These are phyloP conservation scores for Penicillium olsonii DNA, from an alignment of 2,329 filamentous ascomycete genomes.

Conservation along the genomic window DNA sequence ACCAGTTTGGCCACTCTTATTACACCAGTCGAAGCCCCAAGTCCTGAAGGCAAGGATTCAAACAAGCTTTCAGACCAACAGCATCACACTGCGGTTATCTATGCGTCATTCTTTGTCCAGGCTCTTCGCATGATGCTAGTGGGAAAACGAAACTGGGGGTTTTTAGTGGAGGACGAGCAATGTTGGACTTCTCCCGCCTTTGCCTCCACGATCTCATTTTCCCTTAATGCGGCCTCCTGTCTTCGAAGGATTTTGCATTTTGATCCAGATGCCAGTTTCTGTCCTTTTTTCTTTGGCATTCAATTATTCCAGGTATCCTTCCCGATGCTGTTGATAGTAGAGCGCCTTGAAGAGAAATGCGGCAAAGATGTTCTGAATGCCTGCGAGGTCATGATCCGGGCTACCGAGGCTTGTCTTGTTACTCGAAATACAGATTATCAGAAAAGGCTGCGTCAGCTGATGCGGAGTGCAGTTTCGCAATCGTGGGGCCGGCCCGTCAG, in stretches of 20 bases:
- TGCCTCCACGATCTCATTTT: slow-evolving; percentile 82
- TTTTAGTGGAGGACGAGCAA: slow-evolving; percentile 86
- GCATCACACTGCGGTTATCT: slow-evolving; percentile 75
- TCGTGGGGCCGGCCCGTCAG: slow-evolving; percentile 84
- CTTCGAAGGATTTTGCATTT: slow-evolving; percentile 84
- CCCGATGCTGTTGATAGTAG: slow-evolving; percentile 80
- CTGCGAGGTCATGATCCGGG: slow-evolving; percentile 88
- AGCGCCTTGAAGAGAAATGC: slow-evolving; percentile 82
- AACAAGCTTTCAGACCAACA: slow-evolving; percentile 51
- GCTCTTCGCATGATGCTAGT: slow-evolving; percentile 86
- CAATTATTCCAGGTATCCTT: slow-evolving; percentile 91
- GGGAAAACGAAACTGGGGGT: slow-evolving; percentile 95
- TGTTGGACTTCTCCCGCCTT: slow-evolving; percentile 91
- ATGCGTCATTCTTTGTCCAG: slow-evolving; percentile 89
- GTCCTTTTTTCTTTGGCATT: slow-evolving; percentile 96
- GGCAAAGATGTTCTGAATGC: slow-evolving; percentile 84
- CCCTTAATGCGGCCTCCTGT: slow-evolving; percentile 83
- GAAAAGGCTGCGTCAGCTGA: slow-evolving; percentile 92
- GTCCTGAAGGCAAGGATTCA: slow-evolving; percentile 58
- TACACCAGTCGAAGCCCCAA: slow-evolving; percentile 35
- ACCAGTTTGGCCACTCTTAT: slow-evolving; percentile 62
- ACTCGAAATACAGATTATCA: slow-evolving; percentile 93
- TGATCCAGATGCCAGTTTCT: slow-evolving; percentile 89
- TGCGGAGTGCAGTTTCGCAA: slow-evolving; percentile 86
- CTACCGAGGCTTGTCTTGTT: slow-evolving; percentile 89